Base-by-base conservation (phyloP, 495 filamentous ascomycete species). In the Cercophora sp. region DNA sequence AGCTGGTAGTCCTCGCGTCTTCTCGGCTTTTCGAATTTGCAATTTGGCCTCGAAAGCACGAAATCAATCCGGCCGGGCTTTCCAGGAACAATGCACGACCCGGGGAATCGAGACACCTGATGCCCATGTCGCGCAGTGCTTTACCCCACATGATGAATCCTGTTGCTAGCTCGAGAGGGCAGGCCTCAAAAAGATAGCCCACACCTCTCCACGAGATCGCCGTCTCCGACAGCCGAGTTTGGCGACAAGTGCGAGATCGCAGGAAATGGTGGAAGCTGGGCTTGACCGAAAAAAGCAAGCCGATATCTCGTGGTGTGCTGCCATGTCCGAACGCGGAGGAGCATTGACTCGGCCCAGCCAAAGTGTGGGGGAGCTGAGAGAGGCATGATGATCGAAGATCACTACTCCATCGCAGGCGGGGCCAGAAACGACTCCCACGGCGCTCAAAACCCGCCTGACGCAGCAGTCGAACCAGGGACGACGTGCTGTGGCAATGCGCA, bases 381-480 rank as follows among this genome's bases (percentile, higher is more conserved):
- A 22, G 23, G 40, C 40, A 43, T 43, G 40, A 43, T 25, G 40
- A 43, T 37, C 46, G 46, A 35, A 24, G 22, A 48, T 20, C 29
- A 20, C n/a, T 13, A 19, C 25, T 37, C 44, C 52, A 48, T 41
- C 10, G 13, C 32, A 48, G 32, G 32, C 22, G 25, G 44, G 52
- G 52, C 34, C 25, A 46, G 44, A 41, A 55, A 55, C 52, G 43
- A 35, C 32, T 31, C 32, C 43, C 32, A 35, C 46, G 50, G 37
- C 24, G 19, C 23, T 40, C 46, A 31, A 35, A 47, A 46, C 27
- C 34, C 43, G 5, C 26, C 23, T 32, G 23, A 36, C 50, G 45
- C 53, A 50, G 44, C 53, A 23, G 24, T 54, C 29, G 37, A 50
- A 58, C 56, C 56, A 37, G 56, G 55, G 34, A 49, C 39, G 11